These are phyloP conservation scores for Ophiostoma quercus DNA, from an alignment of 2,329 filamentous ascomycete genomes.

Conservation along the genomic window DNA sequence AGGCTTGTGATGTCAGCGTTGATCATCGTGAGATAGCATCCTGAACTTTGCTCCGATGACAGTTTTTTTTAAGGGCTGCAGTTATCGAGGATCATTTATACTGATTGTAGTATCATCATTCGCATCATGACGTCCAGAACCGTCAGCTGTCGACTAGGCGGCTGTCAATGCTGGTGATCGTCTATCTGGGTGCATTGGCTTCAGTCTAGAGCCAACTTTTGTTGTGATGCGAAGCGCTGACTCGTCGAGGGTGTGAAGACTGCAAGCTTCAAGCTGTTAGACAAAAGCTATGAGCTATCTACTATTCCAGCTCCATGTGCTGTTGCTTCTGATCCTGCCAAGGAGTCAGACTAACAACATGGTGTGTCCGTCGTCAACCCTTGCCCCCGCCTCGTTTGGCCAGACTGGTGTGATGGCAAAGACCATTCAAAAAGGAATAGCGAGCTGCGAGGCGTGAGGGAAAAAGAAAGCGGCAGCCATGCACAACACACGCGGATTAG, in stretches of 20 bases:
- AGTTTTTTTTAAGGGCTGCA: neutral
- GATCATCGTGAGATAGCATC: neutral
- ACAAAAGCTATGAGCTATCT: no score
- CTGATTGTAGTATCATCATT: neutral
- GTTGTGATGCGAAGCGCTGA: neutral
- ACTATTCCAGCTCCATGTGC: no score
- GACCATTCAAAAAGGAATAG: neutral
- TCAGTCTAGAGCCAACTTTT: neutral
- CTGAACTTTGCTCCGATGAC: neutral
- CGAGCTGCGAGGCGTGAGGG: neutral
- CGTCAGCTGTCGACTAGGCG: neutral
- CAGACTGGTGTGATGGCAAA: neutral
- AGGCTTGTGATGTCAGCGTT: neutral
- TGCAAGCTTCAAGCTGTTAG: no score
- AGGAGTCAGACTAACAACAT: neutral
- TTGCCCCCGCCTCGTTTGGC: neutral
- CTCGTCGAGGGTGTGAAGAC: no score
- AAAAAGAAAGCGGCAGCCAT: neutral
- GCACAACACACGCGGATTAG: neutral
- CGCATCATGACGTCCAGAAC: neutral
- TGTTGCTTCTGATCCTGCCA: neutral
- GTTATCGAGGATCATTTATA: neutral
- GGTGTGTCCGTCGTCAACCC: neutral
- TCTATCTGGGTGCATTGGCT: neutral
- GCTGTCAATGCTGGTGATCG: neutral